These are phyloP conservation scores for Colletotrichum cereale DNA, from an alignment of 2,329 filamentous ascomycete genomes.

Conservation along the genomic window DNA sequence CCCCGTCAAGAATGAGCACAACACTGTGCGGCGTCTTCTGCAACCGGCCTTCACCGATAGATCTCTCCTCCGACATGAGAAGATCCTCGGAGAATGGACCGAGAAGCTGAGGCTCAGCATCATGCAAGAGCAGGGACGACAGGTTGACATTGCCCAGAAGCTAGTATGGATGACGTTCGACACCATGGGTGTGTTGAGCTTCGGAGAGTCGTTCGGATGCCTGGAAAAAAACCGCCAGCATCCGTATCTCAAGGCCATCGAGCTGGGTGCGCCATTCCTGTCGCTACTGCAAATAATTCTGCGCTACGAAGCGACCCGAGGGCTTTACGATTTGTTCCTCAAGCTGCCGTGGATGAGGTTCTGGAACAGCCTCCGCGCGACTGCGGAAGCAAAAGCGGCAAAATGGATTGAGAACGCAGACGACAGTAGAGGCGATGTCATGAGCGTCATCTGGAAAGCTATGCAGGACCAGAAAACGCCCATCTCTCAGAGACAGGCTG, in stretches of 20 bases:
- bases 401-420: background rate
- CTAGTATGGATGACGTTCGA: slow-evolving; percentile 2
- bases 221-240: background rate
- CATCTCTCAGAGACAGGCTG: background rate
- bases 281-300: background rate
- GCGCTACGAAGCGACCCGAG: background rate
- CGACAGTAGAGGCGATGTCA: background rate
- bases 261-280: background rate
- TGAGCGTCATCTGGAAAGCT: slow-evolving; percentile 1
- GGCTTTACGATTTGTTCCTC: background rate
- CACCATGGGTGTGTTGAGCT: slow-evolving; percentile 5
- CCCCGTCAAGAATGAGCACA: slow-evolving; percentile 1
- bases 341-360: background rate
- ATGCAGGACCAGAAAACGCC: slow-evolving; percentile 2
- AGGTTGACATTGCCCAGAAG: background rate
- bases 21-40: background rate
- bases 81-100: background rate
- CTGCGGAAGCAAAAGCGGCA: background rate
- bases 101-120: slow-evolving; percentile 3
- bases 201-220: background rate
- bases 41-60: slow-evolving; percentile 2
- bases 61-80: background rate
- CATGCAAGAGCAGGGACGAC: background rate
- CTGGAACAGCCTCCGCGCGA: slow-evolving; percentile 3
- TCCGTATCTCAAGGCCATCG: slow-evolving; percentile 2